phyloP scores from a whole-genome alignment of 345 rosid genomes.

The Eucalyptus melliodora region DNA sequence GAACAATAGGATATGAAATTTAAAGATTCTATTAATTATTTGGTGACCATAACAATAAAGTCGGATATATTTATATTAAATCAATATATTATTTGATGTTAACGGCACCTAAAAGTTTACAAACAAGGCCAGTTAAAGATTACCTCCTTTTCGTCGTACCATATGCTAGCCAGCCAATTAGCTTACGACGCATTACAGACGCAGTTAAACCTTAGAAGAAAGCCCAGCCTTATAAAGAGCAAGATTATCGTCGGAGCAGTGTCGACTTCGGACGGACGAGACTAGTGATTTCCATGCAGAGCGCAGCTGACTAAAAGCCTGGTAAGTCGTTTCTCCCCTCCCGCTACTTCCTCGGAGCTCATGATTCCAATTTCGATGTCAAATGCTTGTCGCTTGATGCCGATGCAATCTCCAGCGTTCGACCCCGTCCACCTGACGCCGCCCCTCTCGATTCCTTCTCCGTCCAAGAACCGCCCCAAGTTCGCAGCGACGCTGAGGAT shows the following conservation, averaged over 20 bases:
- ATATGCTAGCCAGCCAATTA: too few relatives aligned
- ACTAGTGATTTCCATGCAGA: not conserved
- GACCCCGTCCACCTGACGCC: not conserved
- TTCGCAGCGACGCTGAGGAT: slow-evolving; percentile 7
- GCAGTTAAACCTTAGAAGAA: not conserved
- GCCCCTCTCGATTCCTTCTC: not conserved
- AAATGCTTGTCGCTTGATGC: not conserved
- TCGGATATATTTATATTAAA: too few relatives aligned
- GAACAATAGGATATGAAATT: too few relatives aligned
- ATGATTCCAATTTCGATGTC: not conserved
- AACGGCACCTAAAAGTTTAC: too few relatives aligned
- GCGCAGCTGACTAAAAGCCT: not conserved
- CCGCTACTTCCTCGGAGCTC: not conserved
- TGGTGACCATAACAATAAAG: accelerated
- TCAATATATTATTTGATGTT: too few relatives aligned
- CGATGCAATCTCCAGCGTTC: not conserved
- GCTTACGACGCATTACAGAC: too few relatives aligned
- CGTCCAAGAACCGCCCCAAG: not conserved
- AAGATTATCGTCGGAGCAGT: slow-evolving; percentile 17
- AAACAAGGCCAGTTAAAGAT: too few relatives aligned
- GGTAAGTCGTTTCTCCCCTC: not conserved
- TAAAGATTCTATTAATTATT: accelerated
- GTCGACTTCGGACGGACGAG: slow-evolving; percentile 27
- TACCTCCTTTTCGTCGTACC: too few relatives aligned
- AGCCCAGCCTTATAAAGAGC: not conserved